Evolutionary conservation across 768 basidiomycete genomes (phyloP).

Genomic region (Pluteus cervinus): DNA sequence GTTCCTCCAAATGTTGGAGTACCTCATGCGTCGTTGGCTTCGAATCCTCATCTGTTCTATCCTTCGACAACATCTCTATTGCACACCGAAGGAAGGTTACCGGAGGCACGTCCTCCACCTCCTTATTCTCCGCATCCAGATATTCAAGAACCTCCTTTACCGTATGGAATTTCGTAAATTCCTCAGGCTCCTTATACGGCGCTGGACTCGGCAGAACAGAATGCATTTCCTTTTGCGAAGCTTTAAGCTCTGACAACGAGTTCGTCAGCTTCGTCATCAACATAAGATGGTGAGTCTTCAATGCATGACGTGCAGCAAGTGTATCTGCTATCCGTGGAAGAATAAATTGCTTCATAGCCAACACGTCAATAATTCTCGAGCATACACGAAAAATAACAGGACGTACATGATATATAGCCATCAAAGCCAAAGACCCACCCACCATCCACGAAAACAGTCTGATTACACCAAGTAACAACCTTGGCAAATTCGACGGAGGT

Average conservation of each 20-base stretch:
- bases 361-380: conserved; percentile 8
- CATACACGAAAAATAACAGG: background rate
- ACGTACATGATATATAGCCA: conserved; percentile 65
- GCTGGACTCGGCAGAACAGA: conserved; percentile 51
- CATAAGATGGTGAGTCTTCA: conserved; percentile 53
- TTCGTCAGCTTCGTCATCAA: conserved; percentile 49
- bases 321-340: conserved; percentile 61
- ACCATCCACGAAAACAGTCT: conserved; percentile 63
- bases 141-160: conserved; percentile 35
- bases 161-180: conserved; percentile 38
- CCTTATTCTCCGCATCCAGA: conserved; percentile 20
- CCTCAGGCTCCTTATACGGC: conserved; percentile 39
- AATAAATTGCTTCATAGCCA: conserved; percentile 49
- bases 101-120: conserved; percentile 33
- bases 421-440: conserved; percentile 52
- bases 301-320: conserved; percentile 51
- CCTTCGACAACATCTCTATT: conserved; percentile 40
- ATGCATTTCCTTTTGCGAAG: conserved; percentile 48
- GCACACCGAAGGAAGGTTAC: conserved; percentile 60
- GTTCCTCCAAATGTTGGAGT: conserved; percentile 50
- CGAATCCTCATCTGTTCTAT: conserved; percentile 25
- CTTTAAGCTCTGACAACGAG: conserved; percentile 51
- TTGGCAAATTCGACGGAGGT: conserved; percentile 64
- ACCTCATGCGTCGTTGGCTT: conserved; percentile 52
- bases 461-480: conserved; percentile 53